Base-by-base conservation (phyloP, 2,329 filamentous ascomycete species). In the Xylaria sp. region DNA sequence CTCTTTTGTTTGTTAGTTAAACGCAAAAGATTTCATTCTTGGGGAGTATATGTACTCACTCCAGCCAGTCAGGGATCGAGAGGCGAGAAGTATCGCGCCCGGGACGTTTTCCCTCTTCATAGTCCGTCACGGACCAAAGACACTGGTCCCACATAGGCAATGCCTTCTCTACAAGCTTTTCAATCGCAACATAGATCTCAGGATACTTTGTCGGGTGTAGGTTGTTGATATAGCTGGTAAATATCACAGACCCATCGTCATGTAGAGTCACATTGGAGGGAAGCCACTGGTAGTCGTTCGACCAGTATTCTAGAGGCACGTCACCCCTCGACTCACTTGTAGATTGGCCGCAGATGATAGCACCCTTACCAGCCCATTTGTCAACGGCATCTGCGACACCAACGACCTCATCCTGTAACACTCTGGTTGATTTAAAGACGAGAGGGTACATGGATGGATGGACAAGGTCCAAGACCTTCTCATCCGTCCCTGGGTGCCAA, bases 401-500 rank as follows among this genome's bases (percentile, higher is more conserved):
- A 1, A 78, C 79, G 0, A 76, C 75, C 52, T 80, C 78, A 0
- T 79, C 75, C 0, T 67, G 54, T 46, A 85, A 73, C 4, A 85
- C 79, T 3, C 77, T 77, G 1, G 80, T 78, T 63, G 77, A 75
- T 4, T 82, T 81, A 67, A 85, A 87, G 1, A 87, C 78, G 0
- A 90, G 77, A 0, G 88, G 87, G 69, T 85, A 90, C 65, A 90
- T 79, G 1, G 87, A 90, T 6, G 88, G 87, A 72, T 90, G 84
- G 18, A 91, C 83, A 3, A 91, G 79, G 73, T 90, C 85, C 5
- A 87, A 83, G 1, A 91, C 87, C 73, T 81, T 83, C 1, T 82
- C 77, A 60, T 87, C 76, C 0, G 84, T 86, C 4, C 82, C 78
- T 0, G 88, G 88, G 76, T 90, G 86, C 83, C 84, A 91, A 76